A percentile compares a stretch with the other conserved stretches of the same genome.
Conservation (phyloP, 2,329 filamentous ascomycete genomes). For the Cordyceps fumosorosea region DNA sequence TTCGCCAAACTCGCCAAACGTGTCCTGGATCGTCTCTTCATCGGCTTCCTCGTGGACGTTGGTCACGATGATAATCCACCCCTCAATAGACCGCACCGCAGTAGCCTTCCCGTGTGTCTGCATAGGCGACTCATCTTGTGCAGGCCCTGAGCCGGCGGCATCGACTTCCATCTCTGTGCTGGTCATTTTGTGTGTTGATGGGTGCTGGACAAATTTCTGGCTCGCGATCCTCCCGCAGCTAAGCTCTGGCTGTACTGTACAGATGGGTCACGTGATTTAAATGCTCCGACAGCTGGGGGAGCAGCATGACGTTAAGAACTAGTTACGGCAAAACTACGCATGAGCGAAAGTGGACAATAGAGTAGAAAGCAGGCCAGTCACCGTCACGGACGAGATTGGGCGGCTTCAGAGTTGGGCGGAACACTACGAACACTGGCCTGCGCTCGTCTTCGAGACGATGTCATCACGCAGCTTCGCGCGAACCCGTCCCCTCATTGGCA, state of each 20-base stretch:
- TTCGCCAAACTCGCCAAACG: slow-evolving; percentile 78
- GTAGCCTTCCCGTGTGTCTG: slow-evolving; percentile 67
- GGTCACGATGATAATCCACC: slow-evolving; percentile 82
- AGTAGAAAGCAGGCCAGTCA: too few species aligned
- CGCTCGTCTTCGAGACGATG: too few species aligned
- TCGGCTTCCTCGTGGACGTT: slow-evolving; percentile 85
- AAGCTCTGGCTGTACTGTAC: neutral
- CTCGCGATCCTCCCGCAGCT: neutral
- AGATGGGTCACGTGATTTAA: neutral
- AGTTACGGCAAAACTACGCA: too few species aligned
- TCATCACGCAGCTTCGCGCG: neutral
- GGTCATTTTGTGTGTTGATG: slow-evolving; percentile 35
- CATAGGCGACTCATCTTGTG: slow-evolving; percentile 55
- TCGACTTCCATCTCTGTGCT: slow-evolving; percentile 57
- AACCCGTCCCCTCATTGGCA: too few species aligned
- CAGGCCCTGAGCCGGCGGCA: slow-evolving; percentile 30
- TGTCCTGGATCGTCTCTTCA: slow-evolving; percentile 74
- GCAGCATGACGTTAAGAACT: too few species aligned
- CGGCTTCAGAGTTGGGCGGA: too few species aligned
- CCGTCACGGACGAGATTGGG: too few species aligned
- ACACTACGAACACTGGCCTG: too few species aligned
- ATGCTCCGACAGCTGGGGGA: too few species aligned
- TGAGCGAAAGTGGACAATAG: too few species aligned
- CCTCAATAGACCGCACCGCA: slow-evolving; percentile 79
- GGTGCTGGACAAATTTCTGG: neutral